Base-by-base conservation (phyloP, 1,284 basidiomycete species). In the Ustilago cynodontis region DNA sequence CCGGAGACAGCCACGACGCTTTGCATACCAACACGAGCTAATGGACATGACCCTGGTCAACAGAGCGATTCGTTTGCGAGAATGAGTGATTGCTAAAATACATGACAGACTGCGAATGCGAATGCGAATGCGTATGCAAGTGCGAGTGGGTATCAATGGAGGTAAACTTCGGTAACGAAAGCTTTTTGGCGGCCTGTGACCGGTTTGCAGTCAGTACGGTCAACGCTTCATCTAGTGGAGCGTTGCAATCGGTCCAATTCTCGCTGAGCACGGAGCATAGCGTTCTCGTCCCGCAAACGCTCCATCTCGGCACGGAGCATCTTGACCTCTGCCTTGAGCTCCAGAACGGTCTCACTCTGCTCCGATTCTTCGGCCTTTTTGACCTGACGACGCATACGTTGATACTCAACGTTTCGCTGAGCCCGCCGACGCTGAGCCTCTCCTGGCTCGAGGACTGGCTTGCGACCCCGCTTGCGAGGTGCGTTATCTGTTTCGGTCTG, bases 251-350 rank as follows among this genome's bases (percentile, higher is more conserved):
- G 66, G 16, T 69, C 67, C 20, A 80, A 66, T 55, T 82, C 77
- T 9, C 77, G 71, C 22, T 78, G 74, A 6, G 77, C 79, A 13
- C 80, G 71, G 9, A 82, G 72, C 62, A 57, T 74, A 22, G 80
- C 80, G 35, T 82, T 82, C 18, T 82, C 80, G 41, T 79, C 74
- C 22, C 77, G 74, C 26, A 82, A 60, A 1, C 79, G 69, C 59
- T 79, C 80, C 55, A 82, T 39, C 62, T 82, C 80, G 6, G 66
- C 64, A 9, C 80, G 76, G 29, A 82, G 66, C 66, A 82, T 74
- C 43, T 65, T 67, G 58, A 76, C 74, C 50, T 82, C 80, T 14
- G 77, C 80, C n/a, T 69, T 68, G 26, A 79, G 77, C 60, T 79
- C 72, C 26, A 82, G 61, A 8, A 70, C 70, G 1, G 54, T 50